Evolutionary conservation across 257 asterid genomes (phyloP).

Genomic region (Datura wrightii): DNA sequence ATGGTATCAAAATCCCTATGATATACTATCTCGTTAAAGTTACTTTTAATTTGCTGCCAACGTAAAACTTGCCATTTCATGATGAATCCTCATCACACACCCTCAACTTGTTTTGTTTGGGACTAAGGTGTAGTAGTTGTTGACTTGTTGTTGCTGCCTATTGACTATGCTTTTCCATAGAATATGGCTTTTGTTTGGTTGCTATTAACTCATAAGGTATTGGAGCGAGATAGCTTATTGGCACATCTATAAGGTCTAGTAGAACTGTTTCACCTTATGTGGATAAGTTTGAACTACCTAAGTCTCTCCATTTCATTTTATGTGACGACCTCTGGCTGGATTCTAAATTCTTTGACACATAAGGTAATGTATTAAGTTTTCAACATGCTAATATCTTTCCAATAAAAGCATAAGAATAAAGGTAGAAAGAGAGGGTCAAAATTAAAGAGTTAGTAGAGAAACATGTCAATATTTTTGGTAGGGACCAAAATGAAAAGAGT

Average conservation of each 20-base stretch:
- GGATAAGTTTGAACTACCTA: not conserved
- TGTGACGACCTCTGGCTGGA: not conserved
- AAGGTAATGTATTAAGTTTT: not conserved
- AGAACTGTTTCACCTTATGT: not conserved
- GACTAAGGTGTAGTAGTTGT: not conserved
- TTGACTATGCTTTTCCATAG: not conserved
- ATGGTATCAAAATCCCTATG: constrained; percentile 50
- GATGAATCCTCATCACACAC: not conserved
- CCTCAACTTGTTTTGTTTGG: not conserved
- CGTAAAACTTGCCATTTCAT: not conserved
- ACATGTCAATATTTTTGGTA: not conserved
- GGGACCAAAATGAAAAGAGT: not conserved
- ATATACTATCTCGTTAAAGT: not conserved
- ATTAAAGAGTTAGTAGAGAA: not conserved
- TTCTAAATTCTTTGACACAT: not conserved
- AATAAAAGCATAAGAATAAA: not conserved
- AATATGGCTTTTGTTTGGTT: not conserved
- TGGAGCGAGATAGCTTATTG: not conserved
- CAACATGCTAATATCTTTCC: not conserved
- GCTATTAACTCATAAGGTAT: not conserved
- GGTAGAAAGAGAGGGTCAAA: not conserved
- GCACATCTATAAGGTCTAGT: not conserved
- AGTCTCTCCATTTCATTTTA: not conserved
- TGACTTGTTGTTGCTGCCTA: not conserved
- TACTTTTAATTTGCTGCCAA: not conserved